Percentiles rank a stretch among this genome's conserved stretches.
These are phyloP conservation scores for Alnus rubra DNA, from an alignment of 306 rosid genomes.

Conservation along the genomic window DNA sequence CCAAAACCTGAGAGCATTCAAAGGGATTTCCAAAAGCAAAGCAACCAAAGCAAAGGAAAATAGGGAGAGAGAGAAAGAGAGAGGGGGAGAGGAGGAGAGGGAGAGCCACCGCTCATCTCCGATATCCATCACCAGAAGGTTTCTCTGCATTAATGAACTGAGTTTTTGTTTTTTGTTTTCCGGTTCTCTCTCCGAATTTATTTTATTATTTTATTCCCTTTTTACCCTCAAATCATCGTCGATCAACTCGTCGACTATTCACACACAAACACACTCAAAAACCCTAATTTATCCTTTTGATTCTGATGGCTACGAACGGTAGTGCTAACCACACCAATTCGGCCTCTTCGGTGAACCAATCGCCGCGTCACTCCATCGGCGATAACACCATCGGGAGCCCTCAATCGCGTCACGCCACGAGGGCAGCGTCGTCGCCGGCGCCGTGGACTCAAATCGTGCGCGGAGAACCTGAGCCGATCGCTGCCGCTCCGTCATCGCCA, in stretches of 20 bases:
- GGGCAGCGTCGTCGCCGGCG: constrained; percentile 24
- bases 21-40: constrained; percentile 24
- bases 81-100: constrained; percentile 13
- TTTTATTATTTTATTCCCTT: constrained; percentile 15
- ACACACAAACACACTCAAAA: constrained; percentile 1
- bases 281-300: constrained; percentile 33
- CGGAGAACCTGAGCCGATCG: constrained; percentile 56
- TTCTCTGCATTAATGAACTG: constrained; percentile 32
- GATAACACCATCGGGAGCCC: constrained; percentile 30
- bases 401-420: constrained; percentile 43
- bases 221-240: constrained; percentile 23
- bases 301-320: constrained; percentile 42
- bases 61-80: not conserved
- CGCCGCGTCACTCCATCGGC: constrained; percentile 38
- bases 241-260: constrained; percentile 56
- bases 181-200: constrained; percentile 15
- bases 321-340: constrained; percentile 20
- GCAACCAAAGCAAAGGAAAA: constrained; percentile 27
- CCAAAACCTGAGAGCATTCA: constrained; percentile 21
- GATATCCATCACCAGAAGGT: constrained; percentile 62
- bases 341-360: constrained; percentile 26
- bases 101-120: constrained; percentile 24
- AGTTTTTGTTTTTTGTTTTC: too few relatives aligned
- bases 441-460: constrained; percentile 65
- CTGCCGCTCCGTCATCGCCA: constrained; percentile 41